A percentile compares a stretch with the other conserved stretches of the same genome.
These are phyloP conservation scores for Ustulina deusta DNA, from an alignment of 2,329 filamentous ascomycete genomes.

Conservation along the genomic window DNA sequence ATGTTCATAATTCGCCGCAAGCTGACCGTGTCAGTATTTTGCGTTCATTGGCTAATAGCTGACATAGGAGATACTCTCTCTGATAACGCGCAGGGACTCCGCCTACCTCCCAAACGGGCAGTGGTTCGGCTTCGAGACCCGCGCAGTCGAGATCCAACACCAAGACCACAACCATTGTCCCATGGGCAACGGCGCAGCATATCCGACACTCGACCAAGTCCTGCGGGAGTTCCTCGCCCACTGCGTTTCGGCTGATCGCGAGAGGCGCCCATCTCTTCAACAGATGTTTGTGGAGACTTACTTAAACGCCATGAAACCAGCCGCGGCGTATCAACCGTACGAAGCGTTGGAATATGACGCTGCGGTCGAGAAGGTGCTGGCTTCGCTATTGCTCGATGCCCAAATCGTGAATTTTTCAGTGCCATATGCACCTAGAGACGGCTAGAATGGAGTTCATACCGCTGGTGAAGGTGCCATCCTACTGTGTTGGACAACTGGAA, in stretches of 20 bases:
- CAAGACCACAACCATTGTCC: background rate
- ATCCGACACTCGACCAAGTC: background rate
- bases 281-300: background rate
- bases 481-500: background rate
- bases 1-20: background rate
- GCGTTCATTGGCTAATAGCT: background rate
- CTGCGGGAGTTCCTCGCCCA: background rate
- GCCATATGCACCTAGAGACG: background rate
- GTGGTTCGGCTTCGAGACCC: background rate
- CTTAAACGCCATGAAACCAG: background rate
- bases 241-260: background rate
- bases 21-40: background rate
- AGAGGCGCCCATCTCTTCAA: background rate
- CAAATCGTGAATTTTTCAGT: background rate
- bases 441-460: background rate
- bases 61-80: background rate
- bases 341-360: background rate
- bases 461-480: background rate
- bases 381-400: background rate
- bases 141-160: background rate
- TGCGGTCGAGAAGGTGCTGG: background rate
- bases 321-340: background rate
- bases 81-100: slow-evolving; percentile 7
- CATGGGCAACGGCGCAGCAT: background rate
- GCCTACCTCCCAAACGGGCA: background rate